Conservation (phyloP, 2,329 filamentous ascomycete genomes). For the Chaetomium olivaceum region DNA sequence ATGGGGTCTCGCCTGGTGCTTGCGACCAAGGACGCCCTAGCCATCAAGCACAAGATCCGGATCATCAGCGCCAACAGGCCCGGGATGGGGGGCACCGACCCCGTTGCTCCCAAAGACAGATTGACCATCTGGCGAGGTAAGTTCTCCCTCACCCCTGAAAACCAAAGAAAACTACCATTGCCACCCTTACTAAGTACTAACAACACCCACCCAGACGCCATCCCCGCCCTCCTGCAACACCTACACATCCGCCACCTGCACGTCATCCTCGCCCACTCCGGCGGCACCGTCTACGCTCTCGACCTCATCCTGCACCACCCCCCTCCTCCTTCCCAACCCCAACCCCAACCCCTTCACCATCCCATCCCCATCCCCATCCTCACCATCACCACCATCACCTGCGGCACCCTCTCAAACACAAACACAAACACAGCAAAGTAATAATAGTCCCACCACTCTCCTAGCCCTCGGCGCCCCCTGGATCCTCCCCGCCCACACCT, state of each 20-base stretch:
- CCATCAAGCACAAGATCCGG: constrained; percentile 37
- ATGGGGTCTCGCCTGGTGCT: constrained; percentile 37
- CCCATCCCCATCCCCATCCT: neutral
- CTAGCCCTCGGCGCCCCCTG: constrained; percentile 38
- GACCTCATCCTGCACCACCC: constrained; percentile 37
- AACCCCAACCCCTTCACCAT: constrained; percentile 33
- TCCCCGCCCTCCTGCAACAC: constrained; percentile 39
- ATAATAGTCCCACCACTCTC: too few relatives aligned
- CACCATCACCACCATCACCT: neutral
- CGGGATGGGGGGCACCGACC: constrained; percentile 40
- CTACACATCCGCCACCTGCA: constrained; percentile 37
- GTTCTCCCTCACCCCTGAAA: neutral
- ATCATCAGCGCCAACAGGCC: constrained; percentile 41
- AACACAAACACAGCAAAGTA: constrained; percentile 27
- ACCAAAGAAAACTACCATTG: neutral
- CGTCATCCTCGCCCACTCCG: constrained; percentile 36
- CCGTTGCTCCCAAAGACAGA: constrained; percentile 29
- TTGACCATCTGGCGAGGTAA: constrained; percentile 36
- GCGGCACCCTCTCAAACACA: constrained; percentile 32
- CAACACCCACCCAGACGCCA: constrained; percentile 18
- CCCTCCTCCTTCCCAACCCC: constrained; percentile 32
- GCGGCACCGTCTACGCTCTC: constrained; percentile 38
- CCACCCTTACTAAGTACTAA: neutral
- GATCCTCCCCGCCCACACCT: constrained; percentile 36
- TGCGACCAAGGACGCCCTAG: constrained; percentile 39